These are phyloP conservation scores for Yarrowia deformans DNA, from an alignment of 805 yeast genomes.

Conservation along the genomic window DNA sequence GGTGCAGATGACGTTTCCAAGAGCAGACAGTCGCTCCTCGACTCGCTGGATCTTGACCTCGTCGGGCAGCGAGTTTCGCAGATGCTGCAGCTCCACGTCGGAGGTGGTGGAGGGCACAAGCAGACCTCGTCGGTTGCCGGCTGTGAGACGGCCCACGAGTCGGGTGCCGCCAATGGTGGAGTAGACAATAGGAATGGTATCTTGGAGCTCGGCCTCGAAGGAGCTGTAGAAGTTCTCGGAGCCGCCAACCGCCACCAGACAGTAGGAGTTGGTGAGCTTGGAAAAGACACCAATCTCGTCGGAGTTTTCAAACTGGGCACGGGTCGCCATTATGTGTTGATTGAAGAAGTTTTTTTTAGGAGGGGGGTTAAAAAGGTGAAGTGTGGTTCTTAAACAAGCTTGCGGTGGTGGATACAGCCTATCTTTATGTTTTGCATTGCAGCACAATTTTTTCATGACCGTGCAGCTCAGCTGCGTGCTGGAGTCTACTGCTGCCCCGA, in stretches of 20 bases:
- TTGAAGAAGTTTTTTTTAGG: neutral
- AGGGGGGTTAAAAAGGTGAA: neutral
- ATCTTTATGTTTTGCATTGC: slow-evolving; percentile 36
- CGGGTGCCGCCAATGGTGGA: slow-evolving; percentile 98
- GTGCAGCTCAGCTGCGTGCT: slow-evolving; percentile 28
- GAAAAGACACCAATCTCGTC: slow-evolving; percentile 94
- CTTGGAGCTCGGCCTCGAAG: slow-evolving; percentile 97
- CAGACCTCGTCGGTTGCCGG: slow-evolving; percentile 97
- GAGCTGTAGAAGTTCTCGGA: slow-evolving; percentile 85
- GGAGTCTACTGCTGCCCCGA: neutral
- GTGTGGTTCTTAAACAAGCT: neutral
- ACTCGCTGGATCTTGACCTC: slow-evolving; percentile 95
- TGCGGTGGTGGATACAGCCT: slow-evolving; percentile 35
- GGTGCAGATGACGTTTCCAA: slow-evolving; percentile 98
- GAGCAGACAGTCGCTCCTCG: slow-evolving; percentile 94
- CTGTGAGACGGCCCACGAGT: slow-evolving; percentile 97
- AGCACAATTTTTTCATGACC: slow-evolving; percentile 39
- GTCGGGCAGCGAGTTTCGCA: slow-evolving; percentile 96
- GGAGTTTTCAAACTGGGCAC: slow-evolving; percentile 70
- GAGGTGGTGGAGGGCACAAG: slow-evolving; percentile 97
- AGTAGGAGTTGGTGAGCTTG: slow-evolving; percentile 94
- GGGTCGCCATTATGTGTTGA: slow-evolving; percentile 23
- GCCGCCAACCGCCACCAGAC: slow-evolving; percentile 96
- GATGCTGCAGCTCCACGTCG: slow-evolving; percentile 97
- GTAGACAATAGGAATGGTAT: slow-evolving; percentile 93